Conservation (phyloP, 192 early-diverging fungal species). For the Backusella tarrabulga region DNA sequence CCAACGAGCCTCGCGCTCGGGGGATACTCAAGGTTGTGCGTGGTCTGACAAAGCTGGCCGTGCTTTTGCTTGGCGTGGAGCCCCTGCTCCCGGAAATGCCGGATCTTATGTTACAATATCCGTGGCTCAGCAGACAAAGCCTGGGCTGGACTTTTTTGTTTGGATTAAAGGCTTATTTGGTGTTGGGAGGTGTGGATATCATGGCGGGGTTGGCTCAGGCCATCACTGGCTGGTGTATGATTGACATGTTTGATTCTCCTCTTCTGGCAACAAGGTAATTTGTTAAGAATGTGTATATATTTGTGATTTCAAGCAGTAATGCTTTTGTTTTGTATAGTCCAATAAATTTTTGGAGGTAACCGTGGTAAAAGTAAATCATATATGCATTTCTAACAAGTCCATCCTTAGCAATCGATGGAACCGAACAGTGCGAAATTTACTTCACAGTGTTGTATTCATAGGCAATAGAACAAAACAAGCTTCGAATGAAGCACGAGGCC, state of each 20-base stretch:
- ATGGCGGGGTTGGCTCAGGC: background rate
- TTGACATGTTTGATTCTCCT: conserved; percentile 16
- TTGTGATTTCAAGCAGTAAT: no score
- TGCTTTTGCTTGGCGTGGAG: background rate
- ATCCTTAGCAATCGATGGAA: conserved; percentile 11
- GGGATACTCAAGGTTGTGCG: background rate
- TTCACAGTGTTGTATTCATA: background rate
- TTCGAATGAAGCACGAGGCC: background rate
- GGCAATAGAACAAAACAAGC: background rate
- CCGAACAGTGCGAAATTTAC: background rate
- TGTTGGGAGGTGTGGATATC: background rate
- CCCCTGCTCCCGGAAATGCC: background rate
- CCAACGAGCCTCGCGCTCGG: background rate
- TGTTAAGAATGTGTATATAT: background rate
- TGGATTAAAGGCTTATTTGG: conserved; percentile 9
- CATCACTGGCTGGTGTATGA: conserved; percentile 1
- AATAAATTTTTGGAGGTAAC: conserved; percentile 13
- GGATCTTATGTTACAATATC: background rate
- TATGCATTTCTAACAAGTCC: background rate
- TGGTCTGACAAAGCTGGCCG: background rate
- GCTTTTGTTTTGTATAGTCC: background rate
- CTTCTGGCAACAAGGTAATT: conserved; percentile 1
- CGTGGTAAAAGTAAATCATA: background rate
- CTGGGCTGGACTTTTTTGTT: background rate
- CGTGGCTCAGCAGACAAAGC: background rate